Conservation (phyloP, 2,329 filamentous ascomycete genomes). For the Talaromyces rugulosus region DNA sequence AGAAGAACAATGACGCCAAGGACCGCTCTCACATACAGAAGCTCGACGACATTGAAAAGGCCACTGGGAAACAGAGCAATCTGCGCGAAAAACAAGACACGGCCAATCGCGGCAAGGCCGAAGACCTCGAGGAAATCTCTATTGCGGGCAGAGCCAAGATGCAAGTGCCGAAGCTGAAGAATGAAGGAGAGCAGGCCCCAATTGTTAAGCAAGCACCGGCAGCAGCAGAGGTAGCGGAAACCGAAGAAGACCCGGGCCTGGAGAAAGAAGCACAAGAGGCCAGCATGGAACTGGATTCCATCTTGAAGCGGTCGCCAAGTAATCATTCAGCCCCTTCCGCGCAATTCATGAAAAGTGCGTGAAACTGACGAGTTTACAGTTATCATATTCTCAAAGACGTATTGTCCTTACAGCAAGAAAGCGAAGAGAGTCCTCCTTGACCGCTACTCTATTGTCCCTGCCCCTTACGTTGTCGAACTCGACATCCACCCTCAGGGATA, state of each 20-base stretch:
- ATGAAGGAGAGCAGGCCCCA: conserved; percentile 28
- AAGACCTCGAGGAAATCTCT: conserved; percentile 40
- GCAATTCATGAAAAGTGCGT: not conserved
- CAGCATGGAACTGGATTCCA: conserved; percentile 67
- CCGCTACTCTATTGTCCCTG: conserved; percentile 76
- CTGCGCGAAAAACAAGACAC: conserved; percentile 24
- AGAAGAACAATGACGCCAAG: conserved; percentile 38
- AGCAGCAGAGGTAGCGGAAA: conserved; percentile 46
- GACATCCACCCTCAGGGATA: conserved; percentile 73
- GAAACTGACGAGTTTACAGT: conserved; percentile 50
- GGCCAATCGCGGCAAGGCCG: not conserved
- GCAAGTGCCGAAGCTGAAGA: conserved; percentile 37
- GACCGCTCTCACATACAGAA: conserved; percentile 54
- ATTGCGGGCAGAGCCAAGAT: conserved; percentile 54
- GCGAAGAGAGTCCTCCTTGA: conserved; percentile 83
- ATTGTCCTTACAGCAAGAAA: conserved; percentile 79
- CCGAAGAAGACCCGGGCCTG: conserved; percentile 31
- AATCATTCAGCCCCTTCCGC: conserved; percentile 50
- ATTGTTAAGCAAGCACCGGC: conserved; percentile 56
- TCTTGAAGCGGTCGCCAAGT: conserved; percentile 83
- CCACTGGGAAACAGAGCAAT: conserved; percentile 20
- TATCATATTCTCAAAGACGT: conserved; percentile 93
- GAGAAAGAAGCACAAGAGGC: conserved; percentile 38
- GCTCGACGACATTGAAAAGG: conserved; percentile 55
- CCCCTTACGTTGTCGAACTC: conserved; percentile 84